Base-by-base conservation (phyloP, 176 grass and related monocot species). In the Hyparrhenia diplandra region DNA sequence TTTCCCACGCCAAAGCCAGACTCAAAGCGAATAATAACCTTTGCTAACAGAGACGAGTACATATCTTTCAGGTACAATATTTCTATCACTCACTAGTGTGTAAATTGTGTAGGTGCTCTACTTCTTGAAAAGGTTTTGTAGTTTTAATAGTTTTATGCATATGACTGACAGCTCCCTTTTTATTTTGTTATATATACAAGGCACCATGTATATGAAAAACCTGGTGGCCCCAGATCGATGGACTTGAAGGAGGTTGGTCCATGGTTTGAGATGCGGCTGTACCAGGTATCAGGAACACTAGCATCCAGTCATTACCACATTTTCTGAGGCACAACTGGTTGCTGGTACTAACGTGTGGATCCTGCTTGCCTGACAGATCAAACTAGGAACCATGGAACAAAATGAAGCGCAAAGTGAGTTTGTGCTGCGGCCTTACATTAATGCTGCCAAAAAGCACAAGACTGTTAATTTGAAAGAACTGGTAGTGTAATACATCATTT, bases 201-300 rank as follows among this genome's bases (percentile, higher is more conserved):
- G 79, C 95, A 98, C 85, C 95, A 98, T 21, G 90, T 93, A 23
- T 95, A 88, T 12, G 86, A 95, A 54, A 95, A 95, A 84, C 86
- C 41, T 6, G 95, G 90, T 1, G 90, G 90, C 52, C 86, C 92
- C 5, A 91, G 94, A 80, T 98, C 92, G 13, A 82, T 91, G 24
- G 86, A 91, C 27, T 75, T 98, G 59, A 98, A 90, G 82, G 92
- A 98, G 82, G 88, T 91, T 25, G 95, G 95, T 13, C 90, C 92
- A 54, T 82, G 90, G 12, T 95, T 98, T 76, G 95, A 98, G 76
- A 61, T 93, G 72, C 92, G 84, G 20, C 86, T 95, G 40, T 98
- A 92, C 67, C 82, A 91, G 90, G 95, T 98, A 23, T 61, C 13
- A 71, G 13, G 18, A 45, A 29, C 9, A 43, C 11, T 49, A 62